Percentiles rank a stretch among this genome's conserved stretches.
These are phyloP conservation scores for Przewalskia tangutica DNA, from an alignment of 257 asterid genomes.

Conservation along the genomic window DNA sequence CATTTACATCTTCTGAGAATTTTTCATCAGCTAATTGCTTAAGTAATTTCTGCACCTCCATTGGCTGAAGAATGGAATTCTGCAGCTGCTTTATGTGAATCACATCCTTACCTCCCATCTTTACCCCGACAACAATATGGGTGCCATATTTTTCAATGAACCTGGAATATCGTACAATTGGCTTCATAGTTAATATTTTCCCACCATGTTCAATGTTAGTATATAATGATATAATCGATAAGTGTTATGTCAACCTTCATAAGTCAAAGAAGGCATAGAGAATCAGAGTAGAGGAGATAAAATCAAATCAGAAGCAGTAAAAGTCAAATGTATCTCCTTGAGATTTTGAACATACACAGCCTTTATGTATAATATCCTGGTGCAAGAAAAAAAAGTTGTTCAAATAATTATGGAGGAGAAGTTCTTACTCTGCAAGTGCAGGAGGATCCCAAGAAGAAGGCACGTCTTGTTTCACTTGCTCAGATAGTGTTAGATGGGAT, in stretches of 20 bases:
- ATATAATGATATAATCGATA: not conserved
- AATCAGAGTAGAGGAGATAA: not conserved
- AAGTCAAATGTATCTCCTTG: not conserved
- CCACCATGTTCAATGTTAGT: not conserved
- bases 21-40: slow-evolving; percentile 74
- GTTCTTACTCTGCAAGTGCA: slow-evolving; percentile 84
- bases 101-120: slow-evolving; percentile 98
- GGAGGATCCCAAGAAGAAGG: slow-evolving; percentile 84
- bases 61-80: slow-evolving; percentile 55
- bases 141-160: slow-evolving; percentile 92
- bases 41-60: slow-evolving; percentile 74
- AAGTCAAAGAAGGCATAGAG: not conserved
- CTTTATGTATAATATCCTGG: not conserved
- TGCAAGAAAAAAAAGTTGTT: not conserved
- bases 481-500: slow-evolving; percentile 51
- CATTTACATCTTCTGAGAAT: slow-evolving; percentile 45
- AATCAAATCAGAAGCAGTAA: not conserved
- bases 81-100: slow-evolving; percentile 88
- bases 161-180: slow-evolving; percentile 41
- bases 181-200: not conserved
- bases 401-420: not conserved
- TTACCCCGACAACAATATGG: slow-evolving; percentile 80
- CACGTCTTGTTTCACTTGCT: slow-evolving; percentile 61
- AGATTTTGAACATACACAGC: not conserved
- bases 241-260: not conserved